Evolutionary conservation across 345 rosid genomes (phyloP).

Genomic region (Ceriops decandra): DNA sequence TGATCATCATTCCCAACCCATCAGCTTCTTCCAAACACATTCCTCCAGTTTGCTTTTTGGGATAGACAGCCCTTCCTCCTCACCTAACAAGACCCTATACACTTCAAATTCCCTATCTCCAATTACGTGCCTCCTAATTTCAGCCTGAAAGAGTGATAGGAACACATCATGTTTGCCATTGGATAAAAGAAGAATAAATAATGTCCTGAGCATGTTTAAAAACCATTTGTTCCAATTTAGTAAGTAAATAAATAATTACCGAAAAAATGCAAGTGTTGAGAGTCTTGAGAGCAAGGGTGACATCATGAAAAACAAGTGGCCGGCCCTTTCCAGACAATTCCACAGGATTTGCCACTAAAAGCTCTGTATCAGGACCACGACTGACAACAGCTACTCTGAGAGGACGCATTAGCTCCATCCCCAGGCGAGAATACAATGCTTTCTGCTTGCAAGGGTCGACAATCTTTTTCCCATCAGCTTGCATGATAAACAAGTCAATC

Average conservation of each 20-base stretch:
- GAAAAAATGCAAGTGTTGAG: slow-evolving; percentile 75
- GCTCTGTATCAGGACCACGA: slow-evolving; percentile 91
- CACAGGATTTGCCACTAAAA: slow-evolving; percentile 87
- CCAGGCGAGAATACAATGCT: slow-evolving; percentile 56
- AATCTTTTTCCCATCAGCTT: slow-evolving; percentile 81
- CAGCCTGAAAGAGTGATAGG: slow-evolving; percentile 51
- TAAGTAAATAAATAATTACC: slow-evolving; percentile 37
- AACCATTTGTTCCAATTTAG: background rate
- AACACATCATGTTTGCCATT: background rate
- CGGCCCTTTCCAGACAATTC: slow-evolving; percentile 93
- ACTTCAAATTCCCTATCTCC: slow-evolving; percentile 92
- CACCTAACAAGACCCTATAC: slow-evolving; percentile 74
- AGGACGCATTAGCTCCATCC: slow-evolving; percentile 69
- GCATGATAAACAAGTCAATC: slow-evolving; percentile 84
- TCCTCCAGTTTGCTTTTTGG: slow-evolving; percentile 57
- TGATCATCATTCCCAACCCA: slow-evolving; percentile 73
- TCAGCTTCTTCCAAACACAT: slow-evolving; percentile 76
- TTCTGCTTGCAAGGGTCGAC: slow-evolving; percentile 77
- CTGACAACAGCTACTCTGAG: slow-evolving; percentile 70
- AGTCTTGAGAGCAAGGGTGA: slow-evolving; percentile 76
- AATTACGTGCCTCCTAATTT: slow-evolving; percentile 64
- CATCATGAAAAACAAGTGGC: slow-evolving; percentile 86
- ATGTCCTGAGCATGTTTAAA: background rate
- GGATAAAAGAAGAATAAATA: background rate
- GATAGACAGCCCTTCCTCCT: slow-evolving; percentile 54